Conservation (phyloP, 495 filamentous ascomycete species). For the Emericellopsis terricola region DNA sequence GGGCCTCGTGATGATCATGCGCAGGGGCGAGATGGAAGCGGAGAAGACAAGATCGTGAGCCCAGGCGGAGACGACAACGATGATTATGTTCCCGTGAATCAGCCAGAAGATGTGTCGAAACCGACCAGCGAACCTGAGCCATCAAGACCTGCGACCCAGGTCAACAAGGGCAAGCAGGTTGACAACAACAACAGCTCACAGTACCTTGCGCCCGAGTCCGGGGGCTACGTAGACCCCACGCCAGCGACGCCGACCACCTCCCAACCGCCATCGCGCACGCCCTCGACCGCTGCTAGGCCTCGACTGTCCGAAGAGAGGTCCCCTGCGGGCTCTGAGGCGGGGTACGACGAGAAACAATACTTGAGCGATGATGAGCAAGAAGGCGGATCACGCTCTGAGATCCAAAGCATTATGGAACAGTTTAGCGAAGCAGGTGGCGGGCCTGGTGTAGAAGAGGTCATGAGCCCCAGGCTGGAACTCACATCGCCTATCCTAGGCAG, state of each 20-base stretch:
- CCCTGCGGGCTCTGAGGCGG: constrained; percentile 37
- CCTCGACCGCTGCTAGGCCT: constrained; percentile 20
- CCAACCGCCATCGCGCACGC: constrained; percentile 28
- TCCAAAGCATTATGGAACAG: constrained; percentile 90
- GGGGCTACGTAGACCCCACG: constrained; percentile 43
- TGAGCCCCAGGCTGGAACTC: constrained; percentile 62
- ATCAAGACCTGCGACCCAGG: no score
- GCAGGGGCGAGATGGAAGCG: no score
- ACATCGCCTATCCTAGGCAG: constrained; percentile 48
- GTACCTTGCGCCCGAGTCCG: constrained; percentile 20
- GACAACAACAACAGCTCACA: no score
- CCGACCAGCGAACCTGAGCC: no score
- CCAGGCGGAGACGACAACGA: no score
- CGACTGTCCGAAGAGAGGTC: constrained; percentile 24
- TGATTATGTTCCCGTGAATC: no score
- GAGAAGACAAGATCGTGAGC: no score
- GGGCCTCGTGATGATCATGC: no score
- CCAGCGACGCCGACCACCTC: constrained; percentile 37
- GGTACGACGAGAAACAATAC: constrained; percentile 31
- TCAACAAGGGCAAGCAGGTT: no score
- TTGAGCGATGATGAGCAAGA: constrained; percentile 38
- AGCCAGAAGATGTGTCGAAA: no score
- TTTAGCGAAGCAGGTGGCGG: constrained; percentile 52
- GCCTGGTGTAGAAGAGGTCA: constrained; percentile 53
- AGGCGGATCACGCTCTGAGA: constrained; percentile 63